Evolutionary conservation across 1,139 yeast genomes (phyloP), one percentile per base, ranked within the genome.

Genomic region (Zygoascus meyerae): DNA sequence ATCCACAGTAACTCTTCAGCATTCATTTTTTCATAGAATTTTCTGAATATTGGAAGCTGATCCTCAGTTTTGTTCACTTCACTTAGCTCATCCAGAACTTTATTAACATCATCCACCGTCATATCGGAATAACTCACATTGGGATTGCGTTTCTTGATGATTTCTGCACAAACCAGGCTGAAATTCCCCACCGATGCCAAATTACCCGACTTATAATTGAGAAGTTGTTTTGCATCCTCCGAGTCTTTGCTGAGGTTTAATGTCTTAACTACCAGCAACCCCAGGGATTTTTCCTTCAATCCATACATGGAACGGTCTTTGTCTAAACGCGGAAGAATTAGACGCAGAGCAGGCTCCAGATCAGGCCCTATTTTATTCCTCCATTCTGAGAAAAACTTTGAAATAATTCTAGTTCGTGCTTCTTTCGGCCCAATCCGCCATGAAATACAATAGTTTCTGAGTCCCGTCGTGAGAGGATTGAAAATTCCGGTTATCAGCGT

Each of bases 1-100:
- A 86, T 68, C 78, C 86, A 87, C 40, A 81, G 71, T 44, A 87
- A 64, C 60, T 89, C 96, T 6, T 75, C 70, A 16, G 81, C 75
- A 32, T 78, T 70, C 75, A 86, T 72, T 12, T 67, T 63, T n/a
- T 74, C 72, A 41, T 83, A 62, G 26, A 83, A 66, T n/a, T 74
- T 72, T 31, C 64, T 65, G 37, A 87, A 62, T 0, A 80, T 57
- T 34, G 56, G 61, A 41, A 54, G 52, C 52, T 62, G 70, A n/a
- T 61, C 62, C 30, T 54, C 67, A 42, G 52, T 15, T 14, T 37
- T 39, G 32, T 12, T 30, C 3, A 44, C 31, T n/a, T 38, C 54
- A n/a, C 52, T 49, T 9, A 83, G 68, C n/a, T 65, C 61, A 57
- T 84, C 86, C 41, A 90, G 68, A 14, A 69, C 55, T 0, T 62